Percentiles rank a stretch among this genome's conserved stretches.
Evolutionary conservation across 139 green algal genomes (phyloP).

Genomic region (Chlamydomonas urium): DNA sequence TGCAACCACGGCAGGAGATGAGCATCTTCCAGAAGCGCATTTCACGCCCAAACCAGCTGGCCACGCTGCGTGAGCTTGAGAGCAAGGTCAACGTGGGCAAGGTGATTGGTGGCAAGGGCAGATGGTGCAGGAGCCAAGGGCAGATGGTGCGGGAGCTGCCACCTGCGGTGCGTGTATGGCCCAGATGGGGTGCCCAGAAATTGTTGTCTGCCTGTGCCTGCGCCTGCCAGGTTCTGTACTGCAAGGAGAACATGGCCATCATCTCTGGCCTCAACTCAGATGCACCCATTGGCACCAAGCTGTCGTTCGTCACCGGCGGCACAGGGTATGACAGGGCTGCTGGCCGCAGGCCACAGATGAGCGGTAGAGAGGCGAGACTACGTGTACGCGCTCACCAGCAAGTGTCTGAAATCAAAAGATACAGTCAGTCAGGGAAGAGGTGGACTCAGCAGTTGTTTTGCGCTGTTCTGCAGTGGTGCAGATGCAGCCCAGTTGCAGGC

Average conservation of each 20-base stretch:
- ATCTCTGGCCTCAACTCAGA: slow-evolving; percentile 82
- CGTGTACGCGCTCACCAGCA: no score
- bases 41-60: slow-evolving; percentile 70
- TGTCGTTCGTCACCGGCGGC: slow-evolving; percentile 74
- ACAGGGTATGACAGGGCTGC: slow-evolving; percentile 48
- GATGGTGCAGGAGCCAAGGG: no score
- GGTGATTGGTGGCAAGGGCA: slow-evolving; percentile 27
- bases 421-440: no score
- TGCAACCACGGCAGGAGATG: no score
- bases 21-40: slow-evolving; percentile 76
- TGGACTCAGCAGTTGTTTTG: no score
- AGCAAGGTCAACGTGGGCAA: slow-evolving; percentile 66
- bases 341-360: no score
- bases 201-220: neutral
- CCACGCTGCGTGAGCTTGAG: slow-evolving; percentile 69
- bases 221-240: slow-evolving; percentile 64
- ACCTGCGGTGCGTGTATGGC: neutral
- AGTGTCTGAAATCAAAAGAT: no score
- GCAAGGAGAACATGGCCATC: slow-evolving; percentile 64
- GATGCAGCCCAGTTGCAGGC: no score
- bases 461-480: no score
- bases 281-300: slow-evolving; percentile 67
- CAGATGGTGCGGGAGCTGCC: no score
- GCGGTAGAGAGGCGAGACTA: no score
- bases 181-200: neutral